Base-by-base conservation (phyloP, 352 stramenopile species). In the Phytophthora pini region DNA sequence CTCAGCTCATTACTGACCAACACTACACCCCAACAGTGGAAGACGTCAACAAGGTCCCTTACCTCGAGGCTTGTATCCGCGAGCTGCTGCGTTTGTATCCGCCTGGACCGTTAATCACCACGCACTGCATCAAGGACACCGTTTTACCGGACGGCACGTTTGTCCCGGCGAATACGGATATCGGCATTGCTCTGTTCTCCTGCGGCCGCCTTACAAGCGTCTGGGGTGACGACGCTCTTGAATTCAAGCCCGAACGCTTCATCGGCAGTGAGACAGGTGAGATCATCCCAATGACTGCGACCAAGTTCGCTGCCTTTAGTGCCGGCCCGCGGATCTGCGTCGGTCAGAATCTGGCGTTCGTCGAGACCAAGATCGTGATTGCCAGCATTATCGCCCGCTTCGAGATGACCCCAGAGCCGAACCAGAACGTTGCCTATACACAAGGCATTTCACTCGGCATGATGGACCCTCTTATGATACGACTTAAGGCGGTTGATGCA, bases 341-440 rank as follows among this genome's bases (percentile, higher is more conserved):
- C 15, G 85, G 84, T 4, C 57, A 78, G 36, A 52, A 72, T n/a
- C 32, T 89, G 34, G 73, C 85, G 5, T 72, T 81, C 38, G 65
- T 88, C 12, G 78, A 88, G 45, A 77, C 77, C 17, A 90, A 86
- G 66, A 83, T 90, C 46, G 80, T 92, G 32, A 78, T 84, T 10
- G 74, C 80, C 15, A 88, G 77, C 40, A 74, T 80, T 22, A 49
- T 80, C 56, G 78, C 82, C 34, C 68, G 79, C 46, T 72, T 76
- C 29, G 34, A 67, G 27, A 74, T 87, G 55, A 58, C 61, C 1
- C 84, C 78, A 26, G 74, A 87, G 26, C 80, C 77, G 20, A 77
- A 81, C 9, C 69, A 89, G 43, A 76, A 87, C 29, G 85, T 92
- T 31, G 77, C 77, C 12, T 89, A 89, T 73, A 90, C 83, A 45